Evolutionary conservation across 2,329 filamentous ascomycete species (phyloP).

Genomic region (Botrytis aclada): DNA sequence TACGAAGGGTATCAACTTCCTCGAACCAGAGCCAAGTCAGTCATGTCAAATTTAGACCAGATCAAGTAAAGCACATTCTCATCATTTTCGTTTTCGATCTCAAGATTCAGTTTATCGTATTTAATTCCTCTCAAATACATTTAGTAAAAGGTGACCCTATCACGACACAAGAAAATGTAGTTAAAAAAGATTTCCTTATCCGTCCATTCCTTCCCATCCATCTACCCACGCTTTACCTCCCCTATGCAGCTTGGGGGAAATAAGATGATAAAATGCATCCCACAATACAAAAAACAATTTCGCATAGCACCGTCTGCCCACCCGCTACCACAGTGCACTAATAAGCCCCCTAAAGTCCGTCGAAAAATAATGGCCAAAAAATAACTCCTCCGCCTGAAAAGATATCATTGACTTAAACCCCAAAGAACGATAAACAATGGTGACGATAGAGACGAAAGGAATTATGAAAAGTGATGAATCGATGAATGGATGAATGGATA

Average conservation of each 20-base stretch:
- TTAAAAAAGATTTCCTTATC: not conserved
- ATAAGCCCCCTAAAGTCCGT: not conserved
- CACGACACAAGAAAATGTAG: conserved; percentile 10
- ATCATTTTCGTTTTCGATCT: not conserved
- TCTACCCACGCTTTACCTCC: not conserved
- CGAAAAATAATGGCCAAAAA: conserved; percentile 7
- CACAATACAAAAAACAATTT: conserved; percentile 10
- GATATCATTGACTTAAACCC: conserved; percentile 11
- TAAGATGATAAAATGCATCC: conserved; percentile 5
- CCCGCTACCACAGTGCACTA: conserved; percentile 3
- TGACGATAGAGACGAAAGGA: not conserved
- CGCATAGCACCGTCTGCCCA: not conserved
- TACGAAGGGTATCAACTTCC: not conserved
- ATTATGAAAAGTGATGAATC: conserved; percentile 2
- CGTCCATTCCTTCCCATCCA: conserved; percentile 4
- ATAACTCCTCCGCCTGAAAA: conserved; percentile 11
- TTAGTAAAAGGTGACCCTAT: not conserved
- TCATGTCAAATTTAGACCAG: not conserved
- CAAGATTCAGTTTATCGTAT: not conserved
- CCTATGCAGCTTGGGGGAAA: not conserved
- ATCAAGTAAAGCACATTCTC: not conserved
- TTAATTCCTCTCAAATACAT: conserved; percentile 10
- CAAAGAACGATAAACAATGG: not conserved
- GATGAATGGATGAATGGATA: conserved; percentile 4
- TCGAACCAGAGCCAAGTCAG: not conserved